Base-by-base conservation (phyloP, 768 basidiomycete species). In the Cystobasidium tubakii region DNA sequence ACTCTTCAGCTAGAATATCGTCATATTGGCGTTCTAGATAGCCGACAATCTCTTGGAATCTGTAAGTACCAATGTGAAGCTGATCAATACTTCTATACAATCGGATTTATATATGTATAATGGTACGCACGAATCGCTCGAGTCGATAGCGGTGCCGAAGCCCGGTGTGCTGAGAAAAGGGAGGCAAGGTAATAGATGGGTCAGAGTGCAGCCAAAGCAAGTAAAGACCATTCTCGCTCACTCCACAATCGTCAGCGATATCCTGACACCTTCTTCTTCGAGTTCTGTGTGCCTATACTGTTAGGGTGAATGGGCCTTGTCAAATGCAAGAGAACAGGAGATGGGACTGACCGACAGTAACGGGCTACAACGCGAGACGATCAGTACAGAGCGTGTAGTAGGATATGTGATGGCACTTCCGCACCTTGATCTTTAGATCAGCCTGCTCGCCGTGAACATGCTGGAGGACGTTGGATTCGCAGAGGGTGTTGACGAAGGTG, bases 11-110 rank as follows among this genome's bases (percentile, higher is more conserved):
- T 76, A 99, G 85, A 80, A 97, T 95, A 79, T 99, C 94, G 75
- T 99, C 96, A 83, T 98, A 98, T 87, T 98, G 94, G 67, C 95
- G 88, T 82, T 99, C 96, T 76, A 99, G 88, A 83, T 98, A 87
- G 75, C 91, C 91, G 65, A 95, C 89, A 77, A 99, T 98, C 82
- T 98, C 96, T 81, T 91, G 89, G 83, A 98, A 99, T 70, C 95
- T 97, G 77, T 27, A 6, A 0, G 12, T 0, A 25, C 25, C 29
- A n/a, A 39, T 64, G 46, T 31, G 36, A 72, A 53, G 12, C 0
- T 25, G 74, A 55, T 66, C 29, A 43, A 31, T 15, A 33, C 27
- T 10, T 2, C 7, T 54, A 34, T 19, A 1, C 55, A 17, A 31
- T 29, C 15, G 13, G 42, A 53, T 9, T 10, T 19, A 1, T 23